phyloP scores from a whole-genome alignment of 2,329 filamentous ascomycete genomes.

The Fusarium lyarnte region DNA sequence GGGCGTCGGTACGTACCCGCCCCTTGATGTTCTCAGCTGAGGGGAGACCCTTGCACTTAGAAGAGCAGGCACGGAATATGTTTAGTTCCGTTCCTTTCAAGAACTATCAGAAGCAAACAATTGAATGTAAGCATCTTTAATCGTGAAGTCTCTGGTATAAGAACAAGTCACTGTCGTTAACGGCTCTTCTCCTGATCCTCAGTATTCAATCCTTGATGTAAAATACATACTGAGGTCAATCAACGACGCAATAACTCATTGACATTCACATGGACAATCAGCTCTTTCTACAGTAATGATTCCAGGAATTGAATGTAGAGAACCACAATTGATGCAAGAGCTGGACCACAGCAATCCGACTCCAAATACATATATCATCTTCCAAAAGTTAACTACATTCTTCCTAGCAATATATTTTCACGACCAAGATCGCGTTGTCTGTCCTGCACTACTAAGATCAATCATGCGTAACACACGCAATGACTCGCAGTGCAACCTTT shows the following conservation, averaged over 20 bases:
- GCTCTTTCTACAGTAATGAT: not conserved
- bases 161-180: not conserved
- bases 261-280: not conserved
- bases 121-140: not conserved
- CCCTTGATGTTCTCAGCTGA: conserved; percentile 14
- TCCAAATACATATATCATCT: not conserved
- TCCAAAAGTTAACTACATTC: not conserved
- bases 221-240: not conserved
- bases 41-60: not conserved
- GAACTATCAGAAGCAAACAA: not conserved
- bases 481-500: not conserved
- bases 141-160: not conserved
- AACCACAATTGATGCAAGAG: not conserved
- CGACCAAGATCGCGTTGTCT: not conserved
- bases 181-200: not conserved
- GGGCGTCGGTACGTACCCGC: conserved; percentile 24
- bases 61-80: not conserved
- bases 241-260: not conserved
- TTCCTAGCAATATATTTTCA: not conserved
- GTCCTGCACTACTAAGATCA: not conserved
- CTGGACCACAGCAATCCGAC: not conserved
- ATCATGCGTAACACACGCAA: not conserved
- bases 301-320: not conserved
- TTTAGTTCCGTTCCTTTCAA: not conserved
- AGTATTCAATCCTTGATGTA: too few relatives aligned